Conservation (phyloP, 176 grass and related monocot species). For the Phyllostachys edulis region DNA sequence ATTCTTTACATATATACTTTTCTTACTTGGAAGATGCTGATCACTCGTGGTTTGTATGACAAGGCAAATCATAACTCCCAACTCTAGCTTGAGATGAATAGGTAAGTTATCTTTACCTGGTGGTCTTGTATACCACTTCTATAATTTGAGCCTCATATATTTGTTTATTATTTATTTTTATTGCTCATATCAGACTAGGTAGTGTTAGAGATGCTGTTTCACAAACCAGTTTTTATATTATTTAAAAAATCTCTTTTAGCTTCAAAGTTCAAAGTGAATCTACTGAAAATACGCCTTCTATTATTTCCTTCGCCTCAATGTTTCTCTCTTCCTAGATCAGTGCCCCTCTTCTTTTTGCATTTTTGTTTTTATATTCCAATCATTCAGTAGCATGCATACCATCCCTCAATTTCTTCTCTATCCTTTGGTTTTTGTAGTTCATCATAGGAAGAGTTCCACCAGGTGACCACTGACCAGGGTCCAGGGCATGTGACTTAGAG, state of each 20-base stretch:
- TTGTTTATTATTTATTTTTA: background rate
- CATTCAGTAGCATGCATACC: too few species aligned
- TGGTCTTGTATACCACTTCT: background rate
- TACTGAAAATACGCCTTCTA: background rate
- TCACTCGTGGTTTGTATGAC: conserved; percentile 9
- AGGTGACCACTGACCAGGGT: too few species aligned
- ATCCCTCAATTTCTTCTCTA: too few species aligned
- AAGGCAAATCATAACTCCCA: conserved; percentile 3
- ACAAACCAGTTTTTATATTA: background rate
- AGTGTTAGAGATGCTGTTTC: background rate
- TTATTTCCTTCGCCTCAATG: too few species aligned
- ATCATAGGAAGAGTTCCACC: too few species aligned
- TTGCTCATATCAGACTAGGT: background rate
- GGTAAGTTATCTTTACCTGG: conserved; percentile 14
- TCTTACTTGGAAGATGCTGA: conserved; percentile 21
- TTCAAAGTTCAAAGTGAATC: background rate
- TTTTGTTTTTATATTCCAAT: too few species aligned
- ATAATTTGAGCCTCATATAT: background rate
- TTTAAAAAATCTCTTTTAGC: background rate
- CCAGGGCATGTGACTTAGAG: too few species aligned
- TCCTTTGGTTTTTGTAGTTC: too few species aligned
- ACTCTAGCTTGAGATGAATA: background rate
- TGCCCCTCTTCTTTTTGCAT: too few species aligned
- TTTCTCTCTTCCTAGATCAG: too few species aligned
- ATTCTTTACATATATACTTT: conserved; percentile 7